These are phyloP conservation scores for Acacia crassicarpa DNA, from an alignment of 306 rosid species.

Conservation along the genomic window DNA sequence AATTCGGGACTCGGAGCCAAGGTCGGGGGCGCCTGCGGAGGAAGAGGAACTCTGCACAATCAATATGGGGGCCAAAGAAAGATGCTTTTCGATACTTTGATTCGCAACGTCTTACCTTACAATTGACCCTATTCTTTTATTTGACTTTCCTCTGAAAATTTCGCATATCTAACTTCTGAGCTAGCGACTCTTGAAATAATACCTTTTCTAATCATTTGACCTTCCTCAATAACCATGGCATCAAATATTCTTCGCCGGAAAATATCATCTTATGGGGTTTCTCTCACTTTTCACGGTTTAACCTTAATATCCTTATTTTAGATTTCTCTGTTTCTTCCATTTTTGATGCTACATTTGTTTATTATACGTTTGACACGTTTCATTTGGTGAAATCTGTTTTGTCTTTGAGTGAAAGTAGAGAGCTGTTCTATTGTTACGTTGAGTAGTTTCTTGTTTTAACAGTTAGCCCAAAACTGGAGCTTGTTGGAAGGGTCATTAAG, in stretches of 20 bases:
- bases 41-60: neutral
- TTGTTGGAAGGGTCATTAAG: neutral
- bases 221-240: conserved; percentile 40
- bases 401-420: neutral
- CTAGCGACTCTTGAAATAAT: neutral
- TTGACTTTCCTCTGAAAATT: neutral
- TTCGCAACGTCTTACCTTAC: neutral
- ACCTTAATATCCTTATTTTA: neutral
- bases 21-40: neutral
- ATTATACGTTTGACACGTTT: neutral
- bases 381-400: neutral
- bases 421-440: neutral
- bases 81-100: neutral
- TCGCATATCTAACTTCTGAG: neutral
- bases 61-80: neutral
- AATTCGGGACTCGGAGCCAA: neutral
- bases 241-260: conserved; percentile 51
- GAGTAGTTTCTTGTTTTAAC: neutral
- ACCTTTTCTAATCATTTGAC: neutral
- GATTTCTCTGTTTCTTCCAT: neutral
- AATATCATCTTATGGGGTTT: conserved; percentile 27
- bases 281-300: conserved; percentile 50
- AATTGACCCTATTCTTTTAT: neutral
- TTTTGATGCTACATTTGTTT: neutral
- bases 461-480: neutral